phyloP scores from a whole-genome alignment of 1,284 basidiomycete genomes.

The Gastroboletus turbinatus region DNA sequence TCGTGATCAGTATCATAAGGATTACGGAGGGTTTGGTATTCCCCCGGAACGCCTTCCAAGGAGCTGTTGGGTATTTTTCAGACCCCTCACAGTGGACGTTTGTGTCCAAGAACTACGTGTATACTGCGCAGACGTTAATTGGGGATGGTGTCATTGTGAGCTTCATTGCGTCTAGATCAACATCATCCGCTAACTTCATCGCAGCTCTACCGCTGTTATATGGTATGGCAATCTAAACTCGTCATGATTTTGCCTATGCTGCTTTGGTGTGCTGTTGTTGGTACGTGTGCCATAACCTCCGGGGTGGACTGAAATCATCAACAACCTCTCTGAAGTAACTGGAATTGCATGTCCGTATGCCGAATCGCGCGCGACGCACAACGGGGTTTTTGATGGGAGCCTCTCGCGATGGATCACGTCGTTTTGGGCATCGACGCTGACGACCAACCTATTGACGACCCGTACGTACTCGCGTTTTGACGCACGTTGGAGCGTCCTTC shows the following conservation, averaged over 20 bases:
- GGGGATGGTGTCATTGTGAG: slow-evolving; percentile 28
- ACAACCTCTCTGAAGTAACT: slow-evolving; percentile 5
- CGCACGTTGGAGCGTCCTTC: background rate
- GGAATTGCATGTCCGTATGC: slow-evolving; percentile 9
- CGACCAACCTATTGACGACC: slow-evolving; percentile 14
- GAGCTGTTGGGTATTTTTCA: slow-evolving; percentile 21
- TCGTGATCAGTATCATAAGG: slow-evolving; percentile 14
- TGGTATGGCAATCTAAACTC: slow-evolving; percentile 9
- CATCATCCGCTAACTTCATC: background rate
- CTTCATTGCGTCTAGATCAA: background rate
- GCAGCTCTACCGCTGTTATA: slow-evolving; percentile 18
- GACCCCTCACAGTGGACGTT: slow-evolving; percentile 27
- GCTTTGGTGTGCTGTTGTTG: slow-evolving; percentile 15
- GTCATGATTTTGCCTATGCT: slow-evolving; percentile 11
- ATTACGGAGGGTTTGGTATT: background rate
- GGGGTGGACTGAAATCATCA: background rate
- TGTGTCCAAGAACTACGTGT: slow-evolving; percentile 28
- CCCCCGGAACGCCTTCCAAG: background rate
- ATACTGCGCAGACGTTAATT: slow-evolving; percentile 31
- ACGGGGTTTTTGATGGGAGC: slow-evolving; percentile 4
- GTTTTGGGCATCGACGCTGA: slow-evolving; percentile 10
- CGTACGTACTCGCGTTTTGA: background rate
- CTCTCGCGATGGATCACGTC: slow-evolving; percentile 13
- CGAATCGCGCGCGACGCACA: background rate
- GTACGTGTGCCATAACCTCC: background rate